Evolutionary conservation across 192 early-diverging fungal species (phyloP), one percentile per base, ranked within the genome.

Genomic region (Backusella tuberculispora): DNA sequence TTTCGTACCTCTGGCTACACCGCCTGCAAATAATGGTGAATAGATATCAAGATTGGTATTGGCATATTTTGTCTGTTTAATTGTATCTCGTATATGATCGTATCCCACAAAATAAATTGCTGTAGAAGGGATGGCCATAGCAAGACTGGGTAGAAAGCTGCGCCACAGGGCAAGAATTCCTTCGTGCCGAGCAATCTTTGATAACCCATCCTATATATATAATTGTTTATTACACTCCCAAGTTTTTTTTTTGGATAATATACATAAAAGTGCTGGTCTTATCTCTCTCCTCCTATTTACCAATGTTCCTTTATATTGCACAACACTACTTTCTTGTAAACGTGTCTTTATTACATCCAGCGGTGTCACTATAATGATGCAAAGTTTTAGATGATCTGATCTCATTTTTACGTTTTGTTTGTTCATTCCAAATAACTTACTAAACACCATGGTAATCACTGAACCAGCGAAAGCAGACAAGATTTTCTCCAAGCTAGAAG

Each of bases 41-140:
- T 90, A 92, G 19, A 80, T 73, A 15, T 90, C 83, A 26, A 86
- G 38, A 2, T 78, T 75, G 41, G 85, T 67, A 63, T 83, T 41
- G 15, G 74, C 63, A 73, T 68, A 67, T 48, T 76, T 24, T 74
- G 70, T 46, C 63, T 67, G n/a, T 80, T 79, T 60, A 9, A 85
- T 72, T 56, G 78, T 72, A 73, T 93, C 92, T 56, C 93, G 86
- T 29, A 97, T 75, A 40, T 90, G 85, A 80, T 99, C 97, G 78
- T 99, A 99, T 10, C 96, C 97, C 4, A 95, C 90, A 85, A 96
- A 99, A 79, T 99, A 99, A 34, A 98, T 90, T 38, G 96, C 90
- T 0, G 95, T 97, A 1, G 95, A 90, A 0, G 97, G 97, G 1
- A 94, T 87, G 5, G 95, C 95, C 88, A 97, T 96, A 38, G 92